Conservation (phyloP, 176 grass and related monocot species). For the Poa annua region DNA sequence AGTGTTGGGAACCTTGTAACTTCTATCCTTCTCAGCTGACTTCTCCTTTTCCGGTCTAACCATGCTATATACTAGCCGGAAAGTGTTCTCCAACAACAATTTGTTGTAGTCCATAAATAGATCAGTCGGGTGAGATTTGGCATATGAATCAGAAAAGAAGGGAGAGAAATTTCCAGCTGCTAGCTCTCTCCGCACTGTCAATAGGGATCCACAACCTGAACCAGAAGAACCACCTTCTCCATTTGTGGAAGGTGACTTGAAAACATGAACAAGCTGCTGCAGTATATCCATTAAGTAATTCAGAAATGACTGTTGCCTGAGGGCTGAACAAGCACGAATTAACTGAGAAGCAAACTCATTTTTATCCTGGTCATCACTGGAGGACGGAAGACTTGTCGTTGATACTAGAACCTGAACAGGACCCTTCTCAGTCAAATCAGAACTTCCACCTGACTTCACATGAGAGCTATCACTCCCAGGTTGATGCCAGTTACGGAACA, state of each 20-base stretch:
- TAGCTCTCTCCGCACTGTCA: constrained; percentile 85
- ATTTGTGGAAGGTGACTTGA: constrained; percentile 77
- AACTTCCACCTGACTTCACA: constrained; percentile 60
- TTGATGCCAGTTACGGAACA: constrained; percentile 99
- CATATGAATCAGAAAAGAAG: constrained; percentile 97
- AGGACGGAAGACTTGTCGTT: constrained; percentile 44
- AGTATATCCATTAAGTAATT: constrained; percentile 98
- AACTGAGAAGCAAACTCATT: constrained; percentile 88
- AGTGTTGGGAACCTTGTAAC: constrained; percentile 59
- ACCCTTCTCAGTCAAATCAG: constrained; percentile 80
- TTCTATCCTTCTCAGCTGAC: constrained; percentile 79
- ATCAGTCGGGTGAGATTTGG: constrained; percentile 91
- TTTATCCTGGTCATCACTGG: constrained; percentile 82
- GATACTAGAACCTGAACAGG: constrained; percentile 51
- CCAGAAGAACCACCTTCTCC: constrained; percentile 61
- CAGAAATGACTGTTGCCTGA: constrained; percentile 89
- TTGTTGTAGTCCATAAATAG: constrained; percentile 91
- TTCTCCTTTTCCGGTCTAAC: constrained; percentile 97
- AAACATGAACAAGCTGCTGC: constrained; percentile 86
- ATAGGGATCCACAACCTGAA: constrained; percentile 86
- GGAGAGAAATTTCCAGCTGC: constrained; percentile 97
- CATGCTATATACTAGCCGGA: constrained; percentile 96
- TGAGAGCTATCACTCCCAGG: constrained; percentile 72
- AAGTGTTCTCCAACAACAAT: constrained; percentile 90
- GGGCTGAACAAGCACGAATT: constrained; percentile 76